Conservation (phyloP, 2,329 filamentous ascomycete species). For the Hymenoscyphus scutula region DNA sequence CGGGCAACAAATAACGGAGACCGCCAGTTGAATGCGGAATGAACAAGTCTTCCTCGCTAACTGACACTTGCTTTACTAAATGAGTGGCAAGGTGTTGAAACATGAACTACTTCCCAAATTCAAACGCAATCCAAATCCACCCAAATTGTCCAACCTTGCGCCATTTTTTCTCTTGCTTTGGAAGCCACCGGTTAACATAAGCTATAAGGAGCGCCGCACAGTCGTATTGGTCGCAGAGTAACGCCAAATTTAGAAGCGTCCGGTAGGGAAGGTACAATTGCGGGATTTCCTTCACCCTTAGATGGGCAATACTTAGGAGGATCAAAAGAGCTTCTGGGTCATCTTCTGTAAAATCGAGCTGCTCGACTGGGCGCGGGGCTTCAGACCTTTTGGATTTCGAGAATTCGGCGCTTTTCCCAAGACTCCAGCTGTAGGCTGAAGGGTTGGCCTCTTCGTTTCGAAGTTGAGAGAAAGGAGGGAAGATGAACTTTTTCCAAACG, state of each 20-base stretch:
- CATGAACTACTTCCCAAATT: neutral
- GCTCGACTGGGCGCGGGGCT: neutral
- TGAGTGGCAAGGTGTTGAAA: neutral
- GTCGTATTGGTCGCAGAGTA: slow-evolving; percentile 3
- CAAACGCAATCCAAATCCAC: neutral
- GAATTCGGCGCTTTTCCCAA: neutral
- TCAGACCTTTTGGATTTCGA: neutral
- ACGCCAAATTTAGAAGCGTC: neutral
- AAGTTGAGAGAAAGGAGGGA: neutral
- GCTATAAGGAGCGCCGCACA: neutral
- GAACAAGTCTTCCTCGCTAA: neutral
- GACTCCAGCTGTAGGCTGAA: neutral
- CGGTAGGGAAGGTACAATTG: neutral
- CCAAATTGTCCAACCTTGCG: neutral
- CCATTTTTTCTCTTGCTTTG: neutral
- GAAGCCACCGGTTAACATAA: neutral
- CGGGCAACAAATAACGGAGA: neutral
- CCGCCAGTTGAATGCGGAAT: neutral
- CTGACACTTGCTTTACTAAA: neutral
- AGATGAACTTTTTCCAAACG: slow-evolving; percentile 1
- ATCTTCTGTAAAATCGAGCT: neutral
- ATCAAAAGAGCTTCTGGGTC: neutral
- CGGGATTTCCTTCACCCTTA: neutral
- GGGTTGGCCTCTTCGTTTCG: neutral
- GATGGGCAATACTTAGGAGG: neutral